These are phyloP conservation scores for Rubus parviflorus DNA, from an alignment of 306 rosid species.

Conservation along the genomic window DNA sequence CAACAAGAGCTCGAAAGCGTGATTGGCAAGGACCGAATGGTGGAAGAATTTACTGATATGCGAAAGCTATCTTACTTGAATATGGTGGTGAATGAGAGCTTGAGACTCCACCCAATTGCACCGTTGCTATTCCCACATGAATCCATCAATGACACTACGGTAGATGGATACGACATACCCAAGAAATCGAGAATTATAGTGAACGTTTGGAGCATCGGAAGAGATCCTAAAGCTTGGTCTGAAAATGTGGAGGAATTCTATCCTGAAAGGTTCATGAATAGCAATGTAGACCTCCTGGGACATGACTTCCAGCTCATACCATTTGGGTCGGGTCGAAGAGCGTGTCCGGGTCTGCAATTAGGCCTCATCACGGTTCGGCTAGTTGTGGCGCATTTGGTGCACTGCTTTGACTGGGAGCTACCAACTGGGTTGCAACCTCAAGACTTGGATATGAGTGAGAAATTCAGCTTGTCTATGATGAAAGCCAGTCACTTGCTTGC, in stretches of 20 bases:
- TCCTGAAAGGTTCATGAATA: conserved; percentile 36
- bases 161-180: conserved; percentile 19
- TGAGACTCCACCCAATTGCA: conserved; percentile 35
- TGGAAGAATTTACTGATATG: conserved; percentile 35
- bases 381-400: conserved; percentile 21
- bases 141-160: conserved; percentile 4
- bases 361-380: conserved; percentile 8
- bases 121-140: conserved; percentile 18
- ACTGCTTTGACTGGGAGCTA: conserved; percentile 45
- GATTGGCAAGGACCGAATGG: conserved; percentile 30
- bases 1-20: conserved; percentile 36
- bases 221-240: conserved; percentile 42
- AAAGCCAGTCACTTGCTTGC: conserved; percentile 15
- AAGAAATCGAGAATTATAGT: conserved; percentile 15
- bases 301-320: conserved; percentile 36
- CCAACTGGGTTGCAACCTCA: background rate
- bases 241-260: conserved; percentile 31
- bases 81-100: conserved; percentile 46
- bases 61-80: conserved; percentile 27
- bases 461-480: conserved; percentile 12
- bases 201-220: conserved; percentile 41
- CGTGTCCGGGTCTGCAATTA: background rate
- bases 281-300: conserved; percentile 25
- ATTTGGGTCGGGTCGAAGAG: conserved; percentile 32
- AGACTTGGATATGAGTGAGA: conserved; percentile 35